Evolutionary conservation across 192 early-diverging fungal genomes (phyloP), one percentile per base, ranked within the genome.

Genomic region (Mortierella hygrophila): DNA sequence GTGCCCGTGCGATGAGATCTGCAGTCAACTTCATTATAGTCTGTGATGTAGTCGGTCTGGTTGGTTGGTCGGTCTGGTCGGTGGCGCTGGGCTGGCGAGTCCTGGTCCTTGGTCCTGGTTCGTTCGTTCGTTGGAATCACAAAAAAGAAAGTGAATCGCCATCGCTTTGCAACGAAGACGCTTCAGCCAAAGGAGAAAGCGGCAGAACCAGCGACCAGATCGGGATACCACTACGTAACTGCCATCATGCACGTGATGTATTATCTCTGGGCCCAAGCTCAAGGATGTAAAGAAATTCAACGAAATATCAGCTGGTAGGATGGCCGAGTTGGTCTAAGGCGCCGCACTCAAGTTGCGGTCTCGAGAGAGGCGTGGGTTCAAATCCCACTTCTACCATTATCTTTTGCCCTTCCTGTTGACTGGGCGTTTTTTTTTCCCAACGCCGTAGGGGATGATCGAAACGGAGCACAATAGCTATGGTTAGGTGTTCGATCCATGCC

Each of bases 331-430:
- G 93, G 93, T 94, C 93, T 94, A 94, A 94, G 93, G 93, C 91
- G 92, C 93, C 91, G 93, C 93, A 94, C 93, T 94, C 93, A 94
- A 94, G 92, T 93, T 94, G 93, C 93, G 92, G 93, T 94, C 92
- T 94, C 93, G 93, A 89, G 93, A 94, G 93, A 94, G 92, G 93
- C 93, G 90, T 89, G 92, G 88, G 92, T 93, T 94, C 93, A 92
- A 94, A 93, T 91, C 92, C 90, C 92, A 89, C 90, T 90, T 88
- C 88, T 85, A 91, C 88, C 91, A 92, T 16, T 65, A 79, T 74
- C 76, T 60, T 60, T 35, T 35, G n/a, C n/a, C n/a, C n/a, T n/a
- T n/a, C n/a, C n/a, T n/a, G n/a, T n/a, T n/a, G n/a, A n/a, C n/a
- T n/a, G n/a, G n/a, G n/a, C n/a, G n/a, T n/a, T n/a, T n/a, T n/a